Conservation (phyloP, 169 alveolate genomes). For the Plasmodium inui region DNA sequence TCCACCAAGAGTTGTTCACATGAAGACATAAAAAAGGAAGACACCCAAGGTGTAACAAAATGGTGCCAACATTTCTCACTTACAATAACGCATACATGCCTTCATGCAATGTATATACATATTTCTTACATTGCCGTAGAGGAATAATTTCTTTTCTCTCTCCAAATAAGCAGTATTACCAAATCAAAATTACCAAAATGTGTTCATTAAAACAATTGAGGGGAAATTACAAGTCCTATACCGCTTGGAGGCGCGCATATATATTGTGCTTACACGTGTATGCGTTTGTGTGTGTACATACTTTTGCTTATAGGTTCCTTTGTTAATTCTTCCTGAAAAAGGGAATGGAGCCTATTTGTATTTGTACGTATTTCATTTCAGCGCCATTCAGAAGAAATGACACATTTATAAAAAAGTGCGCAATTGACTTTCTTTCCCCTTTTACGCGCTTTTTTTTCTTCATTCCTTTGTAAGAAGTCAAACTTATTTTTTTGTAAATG, state of each 20-base stretch:
- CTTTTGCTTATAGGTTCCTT: background rate
- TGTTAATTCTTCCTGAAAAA: background rate
- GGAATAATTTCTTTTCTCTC: background rate
- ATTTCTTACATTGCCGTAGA: background rate
- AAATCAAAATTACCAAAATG: background rate
- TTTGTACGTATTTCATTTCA: background rate
- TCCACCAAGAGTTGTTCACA: background rate
- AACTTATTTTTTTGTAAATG: background rate
- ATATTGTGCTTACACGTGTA: background rate
- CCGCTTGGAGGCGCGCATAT: background rate
- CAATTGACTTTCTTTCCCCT: background rate
- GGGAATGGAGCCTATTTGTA: background rate
- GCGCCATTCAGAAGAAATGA: background rate
- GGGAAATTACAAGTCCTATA: background rate
- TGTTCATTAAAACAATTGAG: background rate
- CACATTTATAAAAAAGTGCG: background rate
- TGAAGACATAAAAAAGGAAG: background rate
- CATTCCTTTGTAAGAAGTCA: background rate
- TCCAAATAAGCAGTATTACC: background rate
- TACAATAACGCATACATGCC: background rate
- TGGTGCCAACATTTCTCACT: background rate
- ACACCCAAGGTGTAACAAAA: background rate
- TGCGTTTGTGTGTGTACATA: too few relatives aligned
- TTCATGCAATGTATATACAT: background rate
- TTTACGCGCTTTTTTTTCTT: background rate